Conservation (phyloP, 2,329 filamentous ascomycete species). For the Gnomoniopsis smithogilvyi region DNA sequence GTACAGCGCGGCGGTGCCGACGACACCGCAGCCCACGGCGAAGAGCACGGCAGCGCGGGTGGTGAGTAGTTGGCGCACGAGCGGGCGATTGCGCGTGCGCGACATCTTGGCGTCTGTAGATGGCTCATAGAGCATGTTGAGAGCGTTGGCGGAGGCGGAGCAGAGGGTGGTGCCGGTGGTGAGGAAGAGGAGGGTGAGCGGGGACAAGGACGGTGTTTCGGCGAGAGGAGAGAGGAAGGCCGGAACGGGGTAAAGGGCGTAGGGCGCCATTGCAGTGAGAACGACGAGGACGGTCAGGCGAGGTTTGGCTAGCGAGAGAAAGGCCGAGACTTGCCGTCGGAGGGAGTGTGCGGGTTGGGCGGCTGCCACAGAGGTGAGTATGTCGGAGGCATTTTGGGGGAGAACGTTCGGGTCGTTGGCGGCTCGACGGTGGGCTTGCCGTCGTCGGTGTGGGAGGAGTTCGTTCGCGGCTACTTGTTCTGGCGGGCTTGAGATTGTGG, state of each 20-base stretch:
- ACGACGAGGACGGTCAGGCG: constrained; percentile 89
- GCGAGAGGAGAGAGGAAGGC: constrained; percentile 69
- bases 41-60: constrained; percentile 71
- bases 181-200: constrained; percentile 87
- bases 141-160: constrained; percentile 84
- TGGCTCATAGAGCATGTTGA: constrained; percentile 97
- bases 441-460: constrained; percentile 24
- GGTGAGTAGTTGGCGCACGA: constrained; percentile 78
- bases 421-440: constrained; percentile 24
- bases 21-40: constrained; percentile 66
- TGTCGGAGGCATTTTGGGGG: constrained; percentile 43
- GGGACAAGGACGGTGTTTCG: constrained; percentile 77
- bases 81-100: constrained; percentile 84
- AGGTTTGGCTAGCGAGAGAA: constrained; percentile 91
- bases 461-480: background rate
- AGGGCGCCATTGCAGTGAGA: constrained; percentile 84
- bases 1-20: constrained; percentile 73
- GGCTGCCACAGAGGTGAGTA: constrained; percentile 50
- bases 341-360: constrained; percentile 48
- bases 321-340: constrained; percentile 70
- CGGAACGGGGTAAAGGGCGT: constrained; percentile 89
- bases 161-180: constrained; percentile 86
- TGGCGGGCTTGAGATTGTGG: background rate
- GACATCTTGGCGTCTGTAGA: constrained; percentile 89
- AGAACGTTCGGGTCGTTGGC: constrained; percentile 20